phyloP scores from a whole-genome alignment of 2,329 filamentous ascomycete species.

The Eurotiales sp. region DNA sequence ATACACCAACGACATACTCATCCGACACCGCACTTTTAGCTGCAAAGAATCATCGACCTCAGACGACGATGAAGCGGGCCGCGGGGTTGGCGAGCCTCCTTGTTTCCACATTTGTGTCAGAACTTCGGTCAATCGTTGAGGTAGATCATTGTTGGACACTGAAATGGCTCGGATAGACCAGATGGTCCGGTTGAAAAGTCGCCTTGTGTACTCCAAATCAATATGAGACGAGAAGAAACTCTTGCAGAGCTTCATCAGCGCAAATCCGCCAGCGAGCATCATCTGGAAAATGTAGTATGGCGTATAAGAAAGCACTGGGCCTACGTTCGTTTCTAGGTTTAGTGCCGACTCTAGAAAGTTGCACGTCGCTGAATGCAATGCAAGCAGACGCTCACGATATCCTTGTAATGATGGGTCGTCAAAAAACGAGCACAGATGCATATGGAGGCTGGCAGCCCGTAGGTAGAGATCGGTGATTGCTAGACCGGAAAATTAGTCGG shows the following conservation, averaged over 20 bases:
- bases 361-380: slow-evolving; percentile 44
- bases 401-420: slow-evolving; percentile 45
- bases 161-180: slow-evolving; percentile 58
- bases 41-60: slow-evolving; percentile 48
- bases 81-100: slow-evolving; percentile 32
- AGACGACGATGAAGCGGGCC: slow-evolving; percentile 23
- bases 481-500: slow-evolving; percentile 15
- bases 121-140: slow-evolving; percentile 62
- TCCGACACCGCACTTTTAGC: slow-evolving; percentile 62
- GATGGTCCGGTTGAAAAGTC: slow-evolving; percentile 57
- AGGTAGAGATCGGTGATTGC: slow-evolving; percentile 47
- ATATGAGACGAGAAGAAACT: slow-evolving; percentile 59
- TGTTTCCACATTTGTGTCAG: slow-evolving; percentile 63
- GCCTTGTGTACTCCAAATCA: slow-evolving; percentile 53
- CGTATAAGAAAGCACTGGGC: slow-evolving; percentile 51
- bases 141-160: slow-evolving; percentile 60
- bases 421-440: slow-evolving; percentile 49
- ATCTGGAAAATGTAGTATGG: slow-evolving; percentile 65
- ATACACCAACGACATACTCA: slow-evolving; percentile 65
- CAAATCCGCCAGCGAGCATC: slow-evolving; percentile 62
- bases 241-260: slow-evolving; percentile 62
- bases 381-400: slow-evolving; percentile 44
- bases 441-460: slow-evolving; percentile 45
- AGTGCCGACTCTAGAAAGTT: slow-evolving; percentile 46
- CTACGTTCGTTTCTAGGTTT: slow-evolving; percentile 41